Percentiles rank a stretch among this genome's conserved stretches.
Conservation (phyloP, 2,329 filamentous ascomycete genomes). For the Coniochaeta sp. region DNA sequence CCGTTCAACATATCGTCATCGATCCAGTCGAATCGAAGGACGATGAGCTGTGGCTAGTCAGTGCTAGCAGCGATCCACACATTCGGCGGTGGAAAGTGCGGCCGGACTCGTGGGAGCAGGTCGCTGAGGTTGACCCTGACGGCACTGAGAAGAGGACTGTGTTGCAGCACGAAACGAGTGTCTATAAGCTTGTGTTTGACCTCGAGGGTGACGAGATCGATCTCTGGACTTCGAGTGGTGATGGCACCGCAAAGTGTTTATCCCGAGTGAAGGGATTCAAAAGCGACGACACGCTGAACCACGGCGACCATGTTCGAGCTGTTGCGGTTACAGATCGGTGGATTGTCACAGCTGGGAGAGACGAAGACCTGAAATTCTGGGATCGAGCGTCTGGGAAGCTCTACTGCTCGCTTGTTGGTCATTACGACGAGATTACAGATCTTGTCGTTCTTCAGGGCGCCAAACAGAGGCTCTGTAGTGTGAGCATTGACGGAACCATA, state of each 20-base stretch:
- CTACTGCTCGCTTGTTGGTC: slow-evolving; percentile 68
- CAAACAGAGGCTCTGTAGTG: slow-evolving; percentile 59
- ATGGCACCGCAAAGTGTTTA: slow-evolving; percentile 80
- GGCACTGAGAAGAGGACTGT: slow-evolving; percentile 46
- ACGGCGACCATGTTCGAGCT: slow-evolving; percentile 87
- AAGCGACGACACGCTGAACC: slow-evolving; percentile 63
- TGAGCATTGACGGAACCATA: slow-evolving; percentile 84
- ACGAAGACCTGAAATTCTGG: slow-evolving; percentile 91
- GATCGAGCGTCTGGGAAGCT: slow-evolving; percentile 66
- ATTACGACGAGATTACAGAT: slow-evolving; percentile 89
- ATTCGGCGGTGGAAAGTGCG: slow-evolving; percentile 71
- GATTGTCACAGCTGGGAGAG: slow-evolving; percentile 81
- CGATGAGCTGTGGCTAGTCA: slow-evolving; percentile 56
- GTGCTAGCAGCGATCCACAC: slow-evolving; percentile 71
- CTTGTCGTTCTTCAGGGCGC: slow-evolving; percentile 52
- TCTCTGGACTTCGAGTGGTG: slow-evolving; percentile 88
- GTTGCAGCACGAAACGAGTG: slow-evolving; percentile 79
- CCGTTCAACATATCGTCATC: slow-evolving; percentile 70
- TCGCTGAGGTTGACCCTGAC: slow-evolving; percentile 36
- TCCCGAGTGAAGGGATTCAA: slow-evolving; percentile 61
- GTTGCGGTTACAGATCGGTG: slow-evolving; percentile 69
- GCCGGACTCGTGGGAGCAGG: slow-evolving; percentile 43
- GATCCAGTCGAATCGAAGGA: slow-evolving; percentile 56
- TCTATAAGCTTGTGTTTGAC: slow-evolving; percentile 76
- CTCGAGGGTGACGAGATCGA: slow-evolving; percentile 54